Conservation (phyloP, 2,329 filamentous ascomycete species). For the Aspergillus niger region DNA sequence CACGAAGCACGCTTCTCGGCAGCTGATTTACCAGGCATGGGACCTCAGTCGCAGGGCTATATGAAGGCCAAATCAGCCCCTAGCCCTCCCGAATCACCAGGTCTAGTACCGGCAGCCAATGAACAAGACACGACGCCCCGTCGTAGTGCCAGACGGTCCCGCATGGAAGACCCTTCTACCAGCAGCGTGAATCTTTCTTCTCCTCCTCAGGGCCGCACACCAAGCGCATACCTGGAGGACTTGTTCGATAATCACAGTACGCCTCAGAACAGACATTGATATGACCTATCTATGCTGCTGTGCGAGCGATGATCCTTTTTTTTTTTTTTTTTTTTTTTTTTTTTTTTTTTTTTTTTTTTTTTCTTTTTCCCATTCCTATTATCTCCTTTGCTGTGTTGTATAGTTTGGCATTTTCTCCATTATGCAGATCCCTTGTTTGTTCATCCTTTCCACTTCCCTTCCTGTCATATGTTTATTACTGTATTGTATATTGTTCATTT, state of each 20-base stretch:
- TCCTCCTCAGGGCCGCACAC: conserved; percentile 70
- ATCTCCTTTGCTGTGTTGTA: not conserved
- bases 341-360: not conserved
- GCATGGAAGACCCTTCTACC: conserved; percentile 40
- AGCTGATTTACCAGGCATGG: conserved; percentile 64
- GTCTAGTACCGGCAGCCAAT: conserved; percentile 49
- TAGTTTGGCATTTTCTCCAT: not conserved
- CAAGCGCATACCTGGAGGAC: conserved; percentile 88
- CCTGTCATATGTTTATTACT: not conserved
- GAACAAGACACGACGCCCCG: conserved; percentile 30
- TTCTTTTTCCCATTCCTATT: not conserved
- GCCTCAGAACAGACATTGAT: conserved; percentile 19
- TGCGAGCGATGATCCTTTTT: not conserved
- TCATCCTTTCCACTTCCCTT: not conserved
- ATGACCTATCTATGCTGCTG: not conserved
- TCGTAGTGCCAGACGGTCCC: conserved; percentile 30
- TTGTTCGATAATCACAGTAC: conserved; percentile 71
- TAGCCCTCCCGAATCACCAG: conserved; percentile 68
- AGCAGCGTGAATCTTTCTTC: conserved; percentile 68
- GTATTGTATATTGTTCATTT: no score
- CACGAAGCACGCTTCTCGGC: conserved; percentile 44
- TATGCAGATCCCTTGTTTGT: not conserved
- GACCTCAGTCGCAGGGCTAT: conserved; percentile 60
- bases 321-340: not conserved
- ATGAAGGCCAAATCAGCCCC: conserved; percentile 52